These are phyloP conservation scores for Wickerhamiella shivajii DNA, from an alignment of 805 yeast genomes.

Conservation along the genomic window DNA sequence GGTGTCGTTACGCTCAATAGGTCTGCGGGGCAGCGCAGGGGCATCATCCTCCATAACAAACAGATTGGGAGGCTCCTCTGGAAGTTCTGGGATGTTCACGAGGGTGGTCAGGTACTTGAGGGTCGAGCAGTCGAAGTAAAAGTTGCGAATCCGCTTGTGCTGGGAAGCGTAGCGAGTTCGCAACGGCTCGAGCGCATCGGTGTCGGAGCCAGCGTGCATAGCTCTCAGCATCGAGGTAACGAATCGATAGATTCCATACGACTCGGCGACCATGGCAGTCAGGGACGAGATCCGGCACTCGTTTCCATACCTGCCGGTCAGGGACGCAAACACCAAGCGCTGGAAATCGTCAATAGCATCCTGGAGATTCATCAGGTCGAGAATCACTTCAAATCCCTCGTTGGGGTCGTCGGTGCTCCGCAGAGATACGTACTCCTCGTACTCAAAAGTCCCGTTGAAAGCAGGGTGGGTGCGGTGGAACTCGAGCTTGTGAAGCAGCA, in stretches of 20 bases:
- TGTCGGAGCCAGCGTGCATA: slow-evolving; percentile 57
- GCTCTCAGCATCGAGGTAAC: slow-evolving; percentile 84
- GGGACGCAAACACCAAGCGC: slow-evolving; percentile 56
- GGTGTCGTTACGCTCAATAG: slow-evolving; percentile 20
- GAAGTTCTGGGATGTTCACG: slow-evolving; percentile 61
- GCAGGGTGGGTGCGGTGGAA: slow-evolving; percentile 79
- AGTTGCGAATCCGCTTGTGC: slow-evolving; percentile 55
- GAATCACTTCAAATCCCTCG: slow-evolving; percentile 81
- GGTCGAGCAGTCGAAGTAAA: slow-evolving; percentile 80
- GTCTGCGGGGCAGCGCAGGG: slow-evolving; percentile 30
- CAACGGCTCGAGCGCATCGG: slow-evolving; percentile 64
- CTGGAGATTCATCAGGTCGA: slow-evolving; percentile 74
- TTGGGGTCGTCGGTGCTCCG: slow-evolving; percentile 84
- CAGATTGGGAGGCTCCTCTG: slow-evolving; percentile 46
- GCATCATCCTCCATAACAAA: slow-evolving; percentile 33
- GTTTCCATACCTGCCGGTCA: slow-evolving; percentile 40
- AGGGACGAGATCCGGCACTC: slow-evolving; percentile 77
- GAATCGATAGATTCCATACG: slow-evolving; percentile 86
- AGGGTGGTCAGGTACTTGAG: slow-evolving; percentile 67
- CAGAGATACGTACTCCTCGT: slow-evolving; percentile 83
- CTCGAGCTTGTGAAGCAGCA: slow-evolving; percentile 54
- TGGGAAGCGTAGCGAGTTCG: slow-evolving; percentile 58
- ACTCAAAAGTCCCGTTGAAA: slow-evolving; percentile 90
- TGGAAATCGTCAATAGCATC: slow-evolving; percentile 71
- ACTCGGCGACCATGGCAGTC: slow-evolving; percentile 80